Evolutionary conservation across 1,139 yeast species (phyloP).

Genomic region (Taiozyma sp.): DNA sequence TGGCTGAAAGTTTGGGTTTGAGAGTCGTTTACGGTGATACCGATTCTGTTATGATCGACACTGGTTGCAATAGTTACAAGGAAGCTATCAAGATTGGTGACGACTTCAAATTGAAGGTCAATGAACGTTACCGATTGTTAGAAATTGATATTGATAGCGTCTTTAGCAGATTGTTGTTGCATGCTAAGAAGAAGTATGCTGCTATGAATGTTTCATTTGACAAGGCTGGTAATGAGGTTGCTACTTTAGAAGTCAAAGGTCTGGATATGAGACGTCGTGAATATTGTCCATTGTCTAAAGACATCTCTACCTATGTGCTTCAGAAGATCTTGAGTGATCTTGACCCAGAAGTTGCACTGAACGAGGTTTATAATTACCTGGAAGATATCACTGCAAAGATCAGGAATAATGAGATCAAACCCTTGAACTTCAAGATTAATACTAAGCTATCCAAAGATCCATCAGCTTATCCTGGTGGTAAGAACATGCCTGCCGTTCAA

Average conservation of each 20-base stretch:
- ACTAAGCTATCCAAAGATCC: slow-evolving; percentile 79
- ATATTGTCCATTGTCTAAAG: slow-evolving; percentile 88
- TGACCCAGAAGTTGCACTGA: slow-evolving; percentile 76
- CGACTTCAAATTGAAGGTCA: slow-evolving; percentile 78
- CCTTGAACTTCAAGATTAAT: slow-evolving; percentile 66
- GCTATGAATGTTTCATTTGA: slow-evolving; percentile 65
- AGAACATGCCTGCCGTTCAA: slow-evolving; percentile 88
- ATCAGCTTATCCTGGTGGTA: slow-evolving; percentile 67
- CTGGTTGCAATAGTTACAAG: slow-evolving; percentile 62
- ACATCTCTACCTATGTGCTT: slow-evolving; percentile 73
- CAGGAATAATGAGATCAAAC: slow-evolving; percentile 54
- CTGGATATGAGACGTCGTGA: slow-evolving; percentile 97
- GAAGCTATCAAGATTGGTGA: slow-evolving; percentile 85
- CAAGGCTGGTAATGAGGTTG: slow-evolving; percentile 41
- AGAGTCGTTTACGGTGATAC: slow-evolving; percentile 98
- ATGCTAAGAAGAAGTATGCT: slow-evolving; percentile 98
- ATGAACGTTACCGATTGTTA: slow-evolving; percentile 78
- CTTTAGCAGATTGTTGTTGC: slow-evolving; percentile 77
- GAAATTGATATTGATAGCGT: slow-evolving; percentile 96
- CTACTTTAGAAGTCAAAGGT: slow-evolving; percentile 85
- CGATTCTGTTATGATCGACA: slow-evolving; percentile 98
- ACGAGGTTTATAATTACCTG: slow-evolving; percentile 68
- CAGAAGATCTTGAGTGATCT: slow-evolving; percentile 66
- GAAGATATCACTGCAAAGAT: slow-evolving; percentile 58
- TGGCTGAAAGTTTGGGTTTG: slow-evolving; percentile 81